Conservation (phyloP, 805 yeast species). For the Nakazawaea wickerhamii region DNA sequence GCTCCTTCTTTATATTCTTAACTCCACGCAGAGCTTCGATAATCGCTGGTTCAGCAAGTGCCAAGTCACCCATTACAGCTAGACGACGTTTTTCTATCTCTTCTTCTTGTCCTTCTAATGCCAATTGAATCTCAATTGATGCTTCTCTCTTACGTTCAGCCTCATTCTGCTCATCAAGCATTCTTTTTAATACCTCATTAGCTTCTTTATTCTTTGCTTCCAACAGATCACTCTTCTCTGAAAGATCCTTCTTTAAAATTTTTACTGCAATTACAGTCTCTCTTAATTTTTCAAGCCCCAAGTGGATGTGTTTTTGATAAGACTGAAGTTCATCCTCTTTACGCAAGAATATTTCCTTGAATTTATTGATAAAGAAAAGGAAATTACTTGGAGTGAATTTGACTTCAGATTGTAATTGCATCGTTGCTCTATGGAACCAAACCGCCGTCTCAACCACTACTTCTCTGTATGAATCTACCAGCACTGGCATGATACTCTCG, state of each 20-base stretch:
- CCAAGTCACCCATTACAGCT: constrained; percentile 58
- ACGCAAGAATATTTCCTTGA: constrained; percentile 34
- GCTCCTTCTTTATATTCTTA: constrained; percentile 88
- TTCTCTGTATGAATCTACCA: constrained; percentile 31
- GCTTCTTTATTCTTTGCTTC: constrained; percentile 63
- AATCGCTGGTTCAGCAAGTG: constrained; percentile 77
- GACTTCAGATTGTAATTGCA: constrained; percentile 2
- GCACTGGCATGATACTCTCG: constrained; percentile 11
- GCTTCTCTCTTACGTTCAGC: constrained; percentile 89
- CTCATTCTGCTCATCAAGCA: constrained; percentile 83
- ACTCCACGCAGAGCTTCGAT: constrained; percentile 83
- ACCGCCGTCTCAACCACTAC: constrained; percentile 43
- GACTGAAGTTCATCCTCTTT: constrained; percentile 50
- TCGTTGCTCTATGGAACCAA: constrained; percentile 34
- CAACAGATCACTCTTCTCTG: constrained; percentile 46
- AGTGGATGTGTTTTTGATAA: constrained; percentile 63
- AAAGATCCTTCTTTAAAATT: constrained; percentile 47
- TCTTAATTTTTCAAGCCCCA: constrained; percentile 68
- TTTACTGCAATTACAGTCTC: constrained; percentile 75
- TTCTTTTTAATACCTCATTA: constrained; percentile 58
- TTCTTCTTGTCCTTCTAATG: constrained; percentile 61
- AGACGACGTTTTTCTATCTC: constrained; percentile 50
- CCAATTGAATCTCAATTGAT: constrained; percentile 67
- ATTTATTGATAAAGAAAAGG: constrained; percentile 42
- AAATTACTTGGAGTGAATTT: constrained; percentile 48